phyloP scores from a whole-genome alignment of 106 monocot genomes.

The Phalaenopsis aphrodite region DNA sequence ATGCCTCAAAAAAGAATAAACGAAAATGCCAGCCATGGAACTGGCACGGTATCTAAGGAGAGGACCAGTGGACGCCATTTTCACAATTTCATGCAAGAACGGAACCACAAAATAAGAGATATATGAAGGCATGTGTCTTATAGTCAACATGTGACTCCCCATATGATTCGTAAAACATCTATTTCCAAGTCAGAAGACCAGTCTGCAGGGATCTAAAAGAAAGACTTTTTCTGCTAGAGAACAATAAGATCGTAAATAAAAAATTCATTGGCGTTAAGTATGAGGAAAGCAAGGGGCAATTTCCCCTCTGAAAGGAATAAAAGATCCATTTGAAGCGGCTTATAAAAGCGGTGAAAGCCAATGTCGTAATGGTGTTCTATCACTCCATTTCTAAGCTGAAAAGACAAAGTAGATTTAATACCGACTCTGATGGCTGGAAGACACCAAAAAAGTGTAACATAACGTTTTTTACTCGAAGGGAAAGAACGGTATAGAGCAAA shows the following conservation, averaged over 20 bases:
- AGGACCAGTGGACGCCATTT: neutral
- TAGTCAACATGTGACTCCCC: neutral
- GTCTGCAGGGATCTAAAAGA: neutral
- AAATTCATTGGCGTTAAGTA: neutral
- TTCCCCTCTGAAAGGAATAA: neutral
- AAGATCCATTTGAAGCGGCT: neutral
- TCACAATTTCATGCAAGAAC: neutral
- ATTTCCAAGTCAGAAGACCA: neutral
- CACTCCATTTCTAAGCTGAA: neutral
- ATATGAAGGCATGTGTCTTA: neutral
- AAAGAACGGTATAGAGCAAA: neutral
- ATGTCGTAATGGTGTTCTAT: too few relatives aligned
- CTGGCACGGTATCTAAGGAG: neutral
- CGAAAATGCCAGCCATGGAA: neutral
- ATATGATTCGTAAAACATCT: neutral
- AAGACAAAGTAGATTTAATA: neutral
- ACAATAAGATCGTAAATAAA: neutral
- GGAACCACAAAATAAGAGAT: neutral
- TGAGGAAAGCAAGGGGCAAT: neutral
- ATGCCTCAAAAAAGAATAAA: too few relatives aligned
- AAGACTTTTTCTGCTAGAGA: neutral
- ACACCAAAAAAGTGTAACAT: neutral
- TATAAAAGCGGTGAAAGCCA: neutral
- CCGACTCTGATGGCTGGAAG: neutral
- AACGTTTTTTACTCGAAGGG: neutral